phyloP scores from a whole-genome alignment of 140 eudicot species.

The Senecio squalidus region DNA sequence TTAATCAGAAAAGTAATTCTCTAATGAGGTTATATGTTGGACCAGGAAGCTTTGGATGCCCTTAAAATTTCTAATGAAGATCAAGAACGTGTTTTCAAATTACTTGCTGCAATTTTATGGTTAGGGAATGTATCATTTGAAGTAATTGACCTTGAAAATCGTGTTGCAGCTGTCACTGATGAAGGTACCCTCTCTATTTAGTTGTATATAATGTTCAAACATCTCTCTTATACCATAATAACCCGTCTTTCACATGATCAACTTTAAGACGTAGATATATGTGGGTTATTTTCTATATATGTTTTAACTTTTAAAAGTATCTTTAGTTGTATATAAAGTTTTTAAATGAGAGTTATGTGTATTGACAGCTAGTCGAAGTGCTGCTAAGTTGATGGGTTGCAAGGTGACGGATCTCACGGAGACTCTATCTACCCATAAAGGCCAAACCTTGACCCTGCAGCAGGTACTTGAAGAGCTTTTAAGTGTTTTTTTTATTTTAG shows the following conservation, averaged over 20 bases:
- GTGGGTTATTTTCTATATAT: too few species aligned
- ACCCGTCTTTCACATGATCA: not conserved
- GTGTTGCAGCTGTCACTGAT: conserved; percentile 54
- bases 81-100: conserved; percentile 62
- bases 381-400: conserved; percentile 81
- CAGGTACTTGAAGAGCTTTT: conserved; percentile 57
- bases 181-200: conserved; percentile 52
- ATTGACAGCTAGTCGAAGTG: conserved; percentile 61
- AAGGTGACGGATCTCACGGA: conserved; percentile 48
- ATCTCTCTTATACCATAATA: not conserved
- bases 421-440: conserved; percentile 53
- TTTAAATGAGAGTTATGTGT: too few species aligned
- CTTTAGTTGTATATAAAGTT: too few species aligned
- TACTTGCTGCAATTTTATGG: conserved; percentile 92
- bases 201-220: not conserved
- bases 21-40: conserved; percentile 14
- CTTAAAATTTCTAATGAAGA: conserved; percentile 50
- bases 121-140: conserved; percentile 87
- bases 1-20: conserved; percentile 1
- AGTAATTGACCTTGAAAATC: conserved; percentile 60
- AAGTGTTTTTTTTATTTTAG: too few species aligned
- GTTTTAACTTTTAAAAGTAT: too few species aligned
- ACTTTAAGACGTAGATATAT: too few species aligned
- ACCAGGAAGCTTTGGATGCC: conserved; percentile 63
- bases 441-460: conserved; percentile 48